A percentile compares a stretch with the other conserved stretches of the same genome.
Conservation (phyloP, 2,329 filamentous ascomycete genomes). For the Pseudovirgaria hyperparasitica region DNA sequence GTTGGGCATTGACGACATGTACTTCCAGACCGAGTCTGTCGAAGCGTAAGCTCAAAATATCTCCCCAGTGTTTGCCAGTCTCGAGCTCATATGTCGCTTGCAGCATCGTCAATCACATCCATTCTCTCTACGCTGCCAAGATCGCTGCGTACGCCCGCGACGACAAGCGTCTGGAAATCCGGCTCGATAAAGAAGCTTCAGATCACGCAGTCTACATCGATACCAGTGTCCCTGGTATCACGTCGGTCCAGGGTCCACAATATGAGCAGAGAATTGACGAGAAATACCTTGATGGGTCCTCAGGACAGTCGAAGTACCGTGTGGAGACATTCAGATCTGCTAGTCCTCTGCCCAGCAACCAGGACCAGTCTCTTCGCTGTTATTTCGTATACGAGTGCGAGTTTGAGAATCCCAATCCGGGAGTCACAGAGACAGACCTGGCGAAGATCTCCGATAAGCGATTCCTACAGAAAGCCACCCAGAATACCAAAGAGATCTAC, state of each 20-base stretch:
- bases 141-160: constrained; percentile 85
- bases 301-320: constrained; percentile 61
- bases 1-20: constrained; percentile 95
- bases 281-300: constrained; percentile 83
- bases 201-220: constrained; percentile 99
- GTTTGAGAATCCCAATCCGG: constrained; percentile 65
- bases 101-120: constrained; percentile 78
- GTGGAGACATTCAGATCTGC: constrained; percentile 96
- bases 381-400: constrained; percentile 98
- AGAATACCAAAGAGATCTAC: constrained; percentile 92
- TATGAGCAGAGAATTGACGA: constrained; percentile 90
- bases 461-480: constrained; percentile 90
- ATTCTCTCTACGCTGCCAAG: constrained; percentile 93
- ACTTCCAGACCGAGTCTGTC: constrained; percentile 82
- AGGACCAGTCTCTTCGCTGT: constrained; percentile 78
- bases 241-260: constrained; percentile 62
- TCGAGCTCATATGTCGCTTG: constrained; percentile 8
- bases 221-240: constrained; percentile 80
- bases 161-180: constrained; percentile 88
- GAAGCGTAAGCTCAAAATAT: constrained; percentile 39
- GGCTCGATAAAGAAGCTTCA: constrained; percentile 83
- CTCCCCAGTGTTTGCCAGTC: not conserved
- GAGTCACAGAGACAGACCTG: constrained; percentile 69
- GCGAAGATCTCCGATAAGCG: constrained; percentile 86
- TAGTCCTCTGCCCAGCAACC: constrained; percentile 60